Evolutionary conservation across 2,329 filamentous ascomycete species (phyloP).

Genomic region (Fusarium secorum): DNA sequence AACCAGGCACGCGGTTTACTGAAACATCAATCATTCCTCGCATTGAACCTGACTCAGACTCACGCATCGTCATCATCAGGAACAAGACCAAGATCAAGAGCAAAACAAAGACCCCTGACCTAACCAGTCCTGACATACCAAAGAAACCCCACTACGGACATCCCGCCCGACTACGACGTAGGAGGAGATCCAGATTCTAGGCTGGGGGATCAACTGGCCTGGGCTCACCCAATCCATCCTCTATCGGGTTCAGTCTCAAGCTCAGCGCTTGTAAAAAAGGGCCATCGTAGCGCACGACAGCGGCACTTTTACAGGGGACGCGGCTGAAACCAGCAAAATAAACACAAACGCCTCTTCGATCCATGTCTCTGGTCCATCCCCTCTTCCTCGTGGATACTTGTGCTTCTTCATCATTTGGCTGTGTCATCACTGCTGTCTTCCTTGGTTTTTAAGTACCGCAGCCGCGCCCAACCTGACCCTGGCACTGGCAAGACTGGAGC

Average conservation of each 20-base stretch:
- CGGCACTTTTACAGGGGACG: constrained; percentile 18
- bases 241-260: not conserved
- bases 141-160: constrained; percentile 31
- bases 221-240: constrained; percentile 3
- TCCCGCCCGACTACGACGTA: constrained; percentile 32
- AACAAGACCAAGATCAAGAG: not conserved
- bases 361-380: not conserved
- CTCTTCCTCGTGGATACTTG: constrained; percentile 22
- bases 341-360: constrained; percentile 25
- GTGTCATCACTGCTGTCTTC: constrained; percentile 16
- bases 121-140: constrained; percentile 23
- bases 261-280: constrained; percentile 7
- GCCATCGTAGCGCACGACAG: constrained; percentile 10
- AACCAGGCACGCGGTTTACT: constrained; percentile 22
- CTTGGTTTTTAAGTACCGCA: constrained; percentile 29
- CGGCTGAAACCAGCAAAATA: constrained; percentile 33
- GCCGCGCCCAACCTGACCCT: constrained; percentile 26
- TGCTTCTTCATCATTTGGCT: constrained; percentile 1
- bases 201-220: constrained; percentile 29
- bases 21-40: constrained; percentile 31
- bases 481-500: not conserved
- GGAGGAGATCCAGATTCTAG: constrained; percentile 16
- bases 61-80: constrained; percentile 2
- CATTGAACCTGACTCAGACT: not conserved
- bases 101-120: constrained; percentile 26